Evolutionary conservation across 2,329 filamentous ascomycete genomes (phyloP), one percentile per base, ranked within the genome.

Genomic region (Fusarium chaquense): DNA sequence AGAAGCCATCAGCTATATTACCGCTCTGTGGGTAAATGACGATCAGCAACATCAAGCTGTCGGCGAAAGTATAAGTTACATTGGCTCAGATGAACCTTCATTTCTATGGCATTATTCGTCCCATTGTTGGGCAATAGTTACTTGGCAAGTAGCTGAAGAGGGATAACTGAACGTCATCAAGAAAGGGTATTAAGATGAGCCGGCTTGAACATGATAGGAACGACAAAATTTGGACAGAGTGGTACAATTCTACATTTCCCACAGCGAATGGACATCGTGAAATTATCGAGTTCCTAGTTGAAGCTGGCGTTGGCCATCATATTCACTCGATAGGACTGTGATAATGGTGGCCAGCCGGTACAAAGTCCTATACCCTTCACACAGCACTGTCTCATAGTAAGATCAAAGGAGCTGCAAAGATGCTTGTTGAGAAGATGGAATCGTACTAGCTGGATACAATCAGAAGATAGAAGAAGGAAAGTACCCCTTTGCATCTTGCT

Each of bases 211-310:
- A 18, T 44, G 9, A 56, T 47, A 20, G 58, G 63, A 33, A n/a
- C 26, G 3, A 66, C 36, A 13, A 50, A 32, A 11, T 6, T n/a
- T 16, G 30, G 28, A 13, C 35, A 53, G 18, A 41, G 32, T 13
- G 66, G 38, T 2, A 57, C 52, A 5, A 60, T 55, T 33, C 51
- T 72, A 4, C 52, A 66, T 16, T 61, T 43, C 60, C 60, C 8
- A 65, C 68, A 5, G 26, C 58, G 22, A 38, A 72, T 16, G 52
- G 49, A 1, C 51, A 72, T 61, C 43, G 52, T 4, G 57, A 54
- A 13, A 46, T 66, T n/a, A 4, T 63, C 12, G 63, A 68, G 18
- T 72, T 54, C 13, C 36, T 72, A 28, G 47, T 67, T 13, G 41
- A 62, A 6, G 46, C 53, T 12, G 35, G 43, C 8, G 69, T 56